Base-by-base conservation (phyloP, 345 rosid genomes). In the Isatis tinctoria region DNA sequence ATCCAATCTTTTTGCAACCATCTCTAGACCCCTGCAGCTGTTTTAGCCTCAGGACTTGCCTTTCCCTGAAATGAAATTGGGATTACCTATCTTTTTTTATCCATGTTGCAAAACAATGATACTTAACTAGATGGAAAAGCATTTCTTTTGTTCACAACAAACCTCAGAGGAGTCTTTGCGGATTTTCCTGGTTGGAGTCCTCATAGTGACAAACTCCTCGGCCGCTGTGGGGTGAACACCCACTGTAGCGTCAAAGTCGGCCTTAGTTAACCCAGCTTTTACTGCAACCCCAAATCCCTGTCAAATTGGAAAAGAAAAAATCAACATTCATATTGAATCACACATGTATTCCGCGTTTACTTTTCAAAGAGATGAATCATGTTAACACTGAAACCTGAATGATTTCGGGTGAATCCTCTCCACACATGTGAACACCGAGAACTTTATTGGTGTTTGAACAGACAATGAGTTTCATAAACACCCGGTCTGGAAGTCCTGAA, bases 261-360 rank as follows among this genome's bases (percentile, higher is more conserved):
- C 87, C 80, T 94, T 94, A 3, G 95, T 90, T 80, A 94, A 83
- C 43, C 98, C 96, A 75, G 95, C 97, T 83, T 91, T 94, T 28
- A 94, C 81, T 54, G 97, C 98, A 69, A 94, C 87, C 4, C 97
- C 96, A 86, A 90, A 88, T 57, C 97, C 98, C 97, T 91, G 82
- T n/a, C 20, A 78, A 74, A 60, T 49, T 56, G 7, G 63, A 12
- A 17, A 78, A 18, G 24, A 28, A 1, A 40, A 26, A 39, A 51
- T 22, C 1, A 22, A 22, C 1, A 11, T 12, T 24, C 39, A 30
- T n/a, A 27, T n/a, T 64, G 4, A 39, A 30, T 28, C 47, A 64
- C 3, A 47, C 3, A 68, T 24, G 58, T 53, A n/a, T 45, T 63
- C 14, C 5, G 2, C 32, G 10, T 65, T 11, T 70, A 20, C 53